phyloP scores from a whole-genome alignment of 345 rosid species.

The Pugionium dolabratum region DNA sequence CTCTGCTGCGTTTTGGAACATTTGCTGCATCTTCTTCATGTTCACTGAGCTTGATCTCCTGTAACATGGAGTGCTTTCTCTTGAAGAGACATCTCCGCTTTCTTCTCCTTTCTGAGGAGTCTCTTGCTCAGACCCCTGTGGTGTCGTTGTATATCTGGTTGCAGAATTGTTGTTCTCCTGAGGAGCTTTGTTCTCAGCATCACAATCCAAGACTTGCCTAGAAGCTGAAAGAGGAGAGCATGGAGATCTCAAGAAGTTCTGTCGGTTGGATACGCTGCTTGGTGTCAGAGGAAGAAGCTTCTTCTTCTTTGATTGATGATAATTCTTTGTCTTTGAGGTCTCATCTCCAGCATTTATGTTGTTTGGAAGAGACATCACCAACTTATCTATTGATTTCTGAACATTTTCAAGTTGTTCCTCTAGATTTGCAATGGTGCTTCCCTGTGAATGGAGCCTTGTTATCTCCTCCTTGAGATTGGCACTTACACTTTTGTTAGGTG shows the following conservation, averaged over 20 bases:
- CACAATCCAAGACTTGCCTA: constrained; percentile 68
- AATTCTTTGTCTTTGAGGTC: constrained; percentile 61
- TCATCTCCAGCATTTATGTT: constrained; percentile 57
- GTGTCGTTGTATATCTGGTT: constrained; percentile 42
- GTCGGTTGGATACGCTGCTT: constrained; percentile 67
- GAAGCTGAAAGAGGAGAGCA: constrained; percentile 89
- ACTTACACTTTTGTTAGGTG: constrained; percentile 82
- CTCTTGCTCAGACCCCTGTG: constrained; percentile 59
- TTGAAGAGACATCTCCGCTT: constrained; percentile 75
- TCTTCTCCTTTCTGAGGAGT: constrained; percentile 83
- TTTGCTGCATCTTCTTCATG: constrained; percentile 98
- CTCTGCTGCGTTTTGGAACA: constrained; percentile 99
- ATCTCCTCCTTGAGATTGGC: constrained; percentile 98
- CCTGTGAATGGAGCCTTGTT: constrained; percentile 97
- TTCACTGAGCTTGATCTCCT: constrained; percentile 85
- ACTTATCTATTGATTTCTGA: constrained; percentile 93
- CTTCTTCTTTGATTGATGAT: constrained; percentile 70
- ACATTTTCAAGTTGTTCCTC: constrained; percentile 97
- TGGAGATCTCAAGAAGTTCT: constrained; percentile 77
- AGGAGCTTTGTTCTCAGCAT: constrained; percentile 81
- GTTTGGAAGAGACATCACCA: constrained; percentile 95
- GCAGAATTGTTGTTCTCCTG: constrained; percentile 53
- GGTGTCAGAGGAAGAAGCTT: constrained; percentile 78
- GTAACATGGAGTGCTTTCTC: constrained; percentile 74
- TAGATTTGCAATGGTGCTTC: constrained; percentile 87